These are phyloP conservation scores for Blastocladiella emersonii DNA, from an alignment of 371 early-diverging fungal genomes.

Conservation along the genomic window DNA sequence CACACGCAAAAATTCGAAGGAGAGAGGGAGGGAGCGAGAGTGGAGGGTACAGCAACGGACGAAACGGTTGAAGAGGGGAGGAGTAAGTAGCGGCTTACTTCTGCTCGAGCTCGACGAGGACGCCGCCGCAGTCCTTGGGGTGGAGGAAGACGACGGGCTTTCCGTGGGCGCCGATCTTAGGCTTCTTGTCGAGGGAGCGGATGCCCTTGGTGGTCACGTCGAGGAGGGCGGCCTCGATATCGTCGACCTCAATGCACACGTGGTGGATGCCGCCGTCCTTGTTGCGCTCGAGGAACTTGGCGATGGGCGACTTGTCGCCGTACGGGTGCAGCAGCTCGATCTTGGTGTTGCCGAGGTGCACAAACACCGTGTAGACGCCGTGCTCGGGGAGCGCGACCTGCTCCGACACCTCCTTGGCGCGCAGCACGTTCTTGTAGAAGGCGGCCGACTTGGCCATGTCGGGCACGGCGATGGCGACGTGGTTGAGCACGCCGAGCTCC, in stretches of 20 bases:
- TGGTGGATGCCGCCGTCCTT: slow-evolving; percentile 65
- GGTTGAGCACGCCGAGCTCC: slow-evolving; percentile 54
- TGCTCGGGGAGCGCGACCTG: slow-evolving; percentile 54
- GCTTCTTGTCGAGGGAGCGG: slow-evolving; percentile 44
- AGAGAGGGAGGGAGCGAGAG: no score
- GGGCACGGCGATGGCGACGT: slow-evolving; percentile 66
- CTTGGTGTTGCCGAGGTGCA: slow-evolving; percentile 64
- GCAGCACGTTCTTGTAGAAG: slow-evolving; percentile 53
- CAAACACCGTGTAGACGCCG: slow-evolving; percentile 69
- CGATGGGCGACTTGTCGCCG: slow-evolving; percentile 56
- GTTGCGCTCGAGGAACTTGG: slow-evolving; percentile 58
- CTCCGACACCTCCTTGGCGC: slow-evolving; percentile 44
- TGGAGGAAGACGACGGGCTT: slow-evolving; percentile 59
- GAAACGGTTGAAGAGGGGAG: no score
- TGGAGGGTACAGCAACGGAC: no score
- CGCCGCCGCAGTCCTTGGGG: slow-evolving; percentile 69
- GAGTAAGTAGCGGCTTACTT: no score
- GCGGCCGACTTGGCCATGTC: slow-evolving; percentile 43
- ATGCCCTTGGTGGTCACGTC: slow-evolving; percentile 41
- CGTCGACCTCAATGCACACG: slow-evolving; percentile 58
- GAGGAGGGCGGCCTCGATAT: slow-evolving; percentile 40
- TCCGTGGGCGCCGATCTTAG: slow-evolving; percentile 70
- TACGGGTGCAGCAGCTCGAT: slow-evolving; percentile 59
- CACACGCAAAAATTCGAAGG: no score
- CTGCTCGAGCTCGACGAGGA: slow-evolving; percentile 59